These are phyloP conservation scores for Aulographum hederae DNA, from an alignment of 2,329 filamentous ascomycete species.

Conservation along the genomic window DNA sequence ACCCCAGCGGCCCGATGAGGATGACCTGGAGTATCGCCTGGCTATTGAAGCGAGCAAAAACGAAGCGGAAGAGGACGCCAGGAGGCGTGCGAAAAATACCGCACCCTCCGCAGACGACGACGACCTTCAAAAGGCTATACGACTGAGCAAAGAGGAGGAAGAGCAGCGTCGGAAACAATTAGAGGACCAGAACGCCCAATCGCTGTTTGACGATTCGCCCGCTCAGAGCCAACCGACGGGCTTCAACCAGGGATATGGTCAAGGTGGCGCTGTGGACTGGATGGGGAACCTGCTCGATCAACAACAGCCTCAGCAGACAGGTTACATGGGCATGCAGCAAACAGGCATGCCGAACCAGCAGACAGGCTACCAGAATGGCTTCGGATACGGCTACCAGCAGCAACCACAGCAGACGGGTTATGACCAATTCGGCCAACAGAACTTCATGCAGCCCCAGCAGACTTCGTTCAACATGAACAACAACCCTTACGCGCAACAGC, in stretches of 20 bases:
- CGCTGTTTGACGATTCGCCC: slow-evolving; percentile 64
- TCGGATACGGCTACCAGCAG: slow-evolving; percentile 35
- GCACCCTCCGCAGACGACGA: slow-evolving; percentile 45
- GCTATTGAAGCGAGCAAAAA: slow-evolving; percentile 90
- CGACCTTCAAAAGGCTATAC: slow-evolving; percentile 86
- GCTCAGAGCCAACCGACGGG: slow-evolving; percentile 62
- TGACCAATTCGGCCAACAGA: slow-evolving; percentile 33
- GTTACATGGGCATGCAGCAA: slow-evolving; percentile 48
- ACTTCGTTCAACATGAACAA: slow-evolving; percentile 35
- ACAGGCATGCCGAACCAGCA: slow-evolving; percentile 50
- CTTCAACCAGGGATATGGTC: slow-evolving; percentile 93
- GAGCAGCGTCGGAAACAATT: slow-evolving; percentile 71
- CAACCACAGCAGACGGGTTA: slow-evolving; percentile 50
- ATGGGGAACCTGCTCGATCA: slow-evolving; percentile 86
- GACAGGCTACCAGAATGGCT: slow-evolving; percentile 53
- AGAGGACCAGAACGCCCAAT: slow-evolving; percentile 66
- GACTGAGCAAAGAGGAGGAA: slow-evolving; percentile 86
- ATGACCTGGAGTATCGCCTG: slow-evolving; percentile 72
- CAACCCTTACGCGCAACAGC: slow-evolving; percentile 18
- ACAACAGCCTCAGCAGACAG: slow-evolving; percentile 47
- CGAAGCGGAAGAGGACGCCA: slow-evolving; percentile 81
- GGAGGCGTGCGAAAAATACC: slow-evolving; percentile 40
- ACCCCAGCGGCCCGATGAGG: slow-evolving; percentile 59
- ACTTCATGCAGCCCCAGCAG: slow-evolving; percentile 35
- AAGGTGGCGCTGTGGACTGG: slow-evolving; percentile 91